phyloP scores from a whole-genome alignment of 1,284 basidiomycete genomes.

The Phlebopus sp. region DNA sequence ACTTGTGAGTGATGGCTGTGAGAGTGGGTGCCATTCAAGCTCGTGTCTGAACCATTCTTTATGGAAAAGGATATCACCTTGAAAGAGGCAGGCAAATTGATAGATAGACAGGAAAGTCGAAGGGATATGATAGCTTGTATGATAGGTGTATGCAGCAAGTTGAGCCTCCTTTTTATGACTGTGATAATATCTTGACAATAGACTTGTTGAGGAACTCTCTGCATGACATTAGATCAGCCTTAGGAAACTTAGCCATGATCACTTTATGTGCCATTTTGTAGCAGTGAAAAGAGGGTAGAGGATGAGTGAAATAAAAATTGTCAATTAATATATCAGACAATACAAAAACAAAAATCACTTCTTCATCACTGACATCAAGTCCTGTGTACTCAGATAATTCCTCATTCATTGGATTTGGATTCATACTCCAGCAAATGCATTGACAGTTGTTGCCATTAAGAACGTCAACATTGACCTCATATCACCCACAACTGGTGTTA shows the following conservation, averaged over 20 bases:
- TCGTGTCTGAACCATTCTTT: too few species aligned
- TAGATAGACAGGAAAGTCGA: too few species aligned
- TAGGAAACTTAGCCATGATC: constrained; percentile 82
- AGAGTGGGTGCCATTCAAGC: too few species aligned
- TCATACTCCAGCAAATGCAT: constrained; percentile 70
- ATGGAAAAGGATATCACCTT: too few species aligned
- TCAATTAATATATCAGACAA: too few species aligned
- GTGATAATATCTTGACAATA: constrained; percentile 86
- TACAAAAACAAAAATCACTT: constrained; percentile 70
- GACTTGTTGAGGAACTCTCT: constrained; percentile 86
- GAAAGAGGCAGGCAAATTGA: too few species aligned
- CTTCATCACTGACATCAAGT: constrained; percentile 92
- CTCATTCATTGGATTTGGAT: constrained; percentile 81
- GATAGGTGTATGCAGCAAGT: too few species aligned
- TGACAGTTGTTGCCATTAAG: constrained; percentile 78
- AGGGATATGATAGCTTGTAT: too few species aligned
- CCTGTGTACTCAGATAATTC: constrained; percentile 84
- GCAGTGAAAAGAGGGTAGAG: constrained; percentile 2
- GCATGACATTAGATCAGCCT: constrained; percentile 75
- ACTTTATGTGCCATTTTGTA: constrained; percentile 83
- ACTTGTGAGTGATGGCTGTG: too few species aligned
- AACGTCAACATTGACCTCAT: constrained; percentile 73
- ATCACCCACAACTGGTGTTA: constrained; percentile 35
- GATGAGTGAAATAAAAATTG: too few species aligned
- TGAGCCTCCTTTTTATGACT: constrained; percentile 58